These are phyloP conservation scores for Firmiana major DNA, from an alignment of 345 rosid genomes.

Conservation along the genomic window DNA sequence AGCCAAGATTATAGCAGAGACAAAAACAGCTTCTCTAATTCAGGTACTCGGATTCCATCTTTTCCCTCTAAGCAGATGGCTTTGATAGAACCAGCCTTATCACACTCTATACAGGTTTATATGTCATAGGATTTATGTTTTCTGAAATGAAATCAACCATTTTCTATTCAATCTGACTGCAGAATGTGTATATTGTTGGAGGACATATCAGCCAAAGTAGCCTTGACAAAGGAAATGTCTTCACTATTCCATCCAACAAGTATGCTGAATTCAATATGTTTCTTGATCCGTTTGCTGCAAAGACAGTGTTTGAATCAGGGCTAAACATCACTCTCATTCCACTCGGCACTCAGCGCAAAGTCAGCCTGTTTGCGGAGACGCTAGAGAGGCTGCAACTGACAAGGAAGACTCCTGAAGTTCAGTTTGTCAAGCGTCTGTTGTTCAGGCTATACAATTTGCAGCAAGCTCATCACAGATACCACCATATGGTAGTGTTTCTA, in stretches of 20 bases:
- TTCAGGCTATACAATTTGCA: slow-evolving; percentile 51
- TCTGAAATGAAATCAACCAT: background rate
- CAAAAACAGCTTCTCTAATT: slow-evolving; percentile 38
- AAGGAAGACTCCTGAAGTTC: slow-evolving; percentile 50
- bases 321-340: slow-evolving; percentile 72
- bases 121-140: background rate
- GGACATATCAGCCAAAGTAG: slow-evolving; percentile 52
- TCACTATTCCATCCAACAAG: slow-evolving; percentile 43
- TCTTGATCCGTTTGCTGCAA: slow-evolving; percentile 85
- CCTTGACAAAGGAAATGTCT: slow-evolving; percentile 53
- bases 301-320: slow-evolving; percentile 57
- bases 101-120: background rate
- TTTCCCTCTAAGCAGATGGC: no score
- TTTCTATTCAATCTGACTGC: slow-evolving; percentile 17
- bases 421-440: slow-evolving; percentile 44
- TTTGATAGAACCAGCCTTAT: no score
- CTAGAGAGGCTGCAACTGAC: slow-evolving; percentile 27
- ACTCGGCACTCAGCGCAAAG: slow-evolving; percentile 48
- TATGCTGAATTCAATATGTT: slow-evolving; percentile 80
- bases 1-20: slow-evolving; percentile 52
- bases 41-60: slow-evolving; percentile 38
- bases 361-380: slow-evolving; percentile 39
- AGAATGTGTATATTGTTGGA: slow-evolving; percentile 79
- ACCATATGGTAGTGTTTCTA: slow-evolving; percentile 48
- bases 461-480: slow-evolving; percentile 46